These are phyloP conservation scores for Alternaria metachromatica DNA, from an alignment of 2,329 filamentous ascomycete species.

Conservation along the genomic window DNA sequence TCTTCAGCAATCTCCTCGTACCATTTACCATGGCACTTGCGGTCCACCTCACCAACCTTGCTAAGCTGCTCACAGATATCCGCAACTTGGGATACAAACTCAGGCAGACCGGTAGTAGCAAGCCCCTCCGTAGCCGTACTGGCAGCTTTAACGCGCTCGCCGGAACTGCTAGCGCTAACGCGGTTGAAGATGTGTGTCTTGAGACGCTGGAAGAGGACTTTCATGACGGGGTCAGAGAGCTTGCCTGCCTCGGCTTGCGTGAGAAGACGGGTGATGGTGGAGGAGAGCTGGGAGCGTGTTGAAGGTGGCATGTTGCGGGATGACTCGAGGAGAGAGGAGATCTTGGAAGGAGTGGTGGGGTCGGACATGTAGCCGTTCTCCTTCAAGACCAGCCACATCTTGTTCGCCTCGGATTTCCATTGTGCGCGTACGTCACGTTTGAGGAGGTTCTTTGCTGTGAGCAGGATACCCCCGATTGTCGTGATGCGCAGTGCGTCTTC, in stretches of 20 bases:
- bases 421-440: conserved; percentile 79
- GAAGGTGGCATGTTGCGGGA: conserved; percentile 58
- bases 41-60: conserved; percentile 70
- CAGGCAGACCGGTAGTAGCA: conserved; percentile 71
- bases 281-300: conserved; percentile 53
- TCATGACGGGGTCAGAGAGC: conserved; percentile 68
- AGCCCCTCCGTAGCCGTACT: conserved; percentile 73
- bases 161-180: conserved; percentile 69
- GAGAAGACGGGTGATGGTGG: conserved; percentile 58
- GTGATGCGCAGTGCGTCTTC: conserved; percentile 69
- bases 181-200: conserved; percentile 70
- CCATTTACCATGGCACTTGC: conserved; percentile 71
- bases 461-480: conserved; percentile 74
- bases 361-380: conserved; percentile 63
- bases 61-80: conserved; percentile 73
- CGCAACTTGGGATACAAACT: conserved; percentile 73
- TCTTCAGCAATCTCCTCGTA: conserved; percentile 71
- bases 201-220: conserved; percentile 71
- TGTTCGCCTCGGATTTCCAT: conserved; percentile 76
- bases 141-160: conserved; percentile 73
- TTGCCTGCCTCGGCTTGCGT: conserved; percentile 58
- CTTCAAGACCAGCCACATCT: conserved; percentile 74
- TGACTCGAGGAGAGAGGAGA: conserved; percentile 58
- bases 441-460: conserved; percentile 83
- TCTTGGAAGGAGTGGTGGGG: conserved; percentile 55